Conservation (phyloP, 2,329 filamentous ascomycete genomes). For the Sclerotinia subarctica region DNA sequence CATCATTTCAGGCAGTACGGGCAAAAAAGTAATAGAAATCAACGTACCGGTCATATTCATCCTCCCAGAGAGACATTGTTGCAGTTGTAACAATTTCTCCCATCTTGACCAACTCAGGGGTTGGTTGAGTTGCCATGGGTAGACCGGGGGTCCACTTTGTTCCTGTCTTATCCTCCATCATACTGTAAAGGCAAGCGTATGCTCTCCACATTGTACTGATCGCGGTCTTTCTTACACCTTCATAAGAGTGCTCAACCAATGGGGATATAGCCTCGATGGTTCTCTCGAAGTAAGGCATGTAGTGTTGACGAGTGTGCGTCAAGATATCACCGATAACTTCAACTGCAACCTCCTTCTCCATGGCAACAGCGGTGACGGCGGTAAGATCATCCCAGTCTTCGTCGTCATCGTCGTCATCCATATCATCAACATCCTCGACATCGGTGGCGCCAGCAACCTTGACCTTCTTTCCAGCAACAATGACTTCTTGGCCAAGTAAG, state of each 20-base stretch:
- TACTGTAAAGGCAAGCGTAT: constrained; percentile 84
- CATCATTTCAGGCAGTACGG: constrained; percentile 61
- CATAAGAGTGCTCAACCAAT: constrained; percentile 83
- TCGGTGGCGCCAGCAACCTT: constrained; percentile 68
- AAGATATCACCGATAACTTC: constrained; percentile 94
- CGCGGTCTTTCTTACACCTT: constrained; percentile 89
- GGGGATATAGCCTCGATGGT: constrained; percentile 78
- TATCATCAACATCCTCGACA: constrained; percentile 55
- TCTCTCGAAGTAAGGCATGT: constrained; percentile 82
- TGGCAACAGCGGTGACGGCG: constrained; percentile 81
- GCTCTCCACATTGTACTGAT: constrained; percentile 90
- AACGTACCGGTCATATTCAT: constrained; percentile 91
- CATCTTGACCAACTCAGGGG: constrained; percentile 76
- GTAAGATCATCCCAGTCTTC: constrained; percentile 81
- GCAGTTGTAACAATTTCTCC: constrained; percentile 81
- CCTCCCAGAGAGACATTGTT: constrained; percentile 80
- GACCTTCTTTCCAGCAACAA: constrained; percentile 78
- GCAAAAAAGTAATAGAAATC: constrained; percentile 26
- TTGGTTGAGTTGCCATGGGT: constrained; percentile 76
- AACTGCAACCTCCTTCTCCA: constrained; percentile 96
- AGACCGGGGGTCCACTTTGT: constrained; percentile 88
- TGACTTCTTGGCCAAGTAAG: constrained; percentile 71
- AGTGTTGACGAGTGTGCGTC: constrained; percentile 76
- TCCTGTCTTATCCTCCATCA: constrained; percentile 74
- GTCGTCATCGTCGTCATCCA: constrained; percentile 70